phyloP scores from a whole-genome alignment of 371 early-diverging fungal genomes.

The Capillidium rhysosporum region DNA sequence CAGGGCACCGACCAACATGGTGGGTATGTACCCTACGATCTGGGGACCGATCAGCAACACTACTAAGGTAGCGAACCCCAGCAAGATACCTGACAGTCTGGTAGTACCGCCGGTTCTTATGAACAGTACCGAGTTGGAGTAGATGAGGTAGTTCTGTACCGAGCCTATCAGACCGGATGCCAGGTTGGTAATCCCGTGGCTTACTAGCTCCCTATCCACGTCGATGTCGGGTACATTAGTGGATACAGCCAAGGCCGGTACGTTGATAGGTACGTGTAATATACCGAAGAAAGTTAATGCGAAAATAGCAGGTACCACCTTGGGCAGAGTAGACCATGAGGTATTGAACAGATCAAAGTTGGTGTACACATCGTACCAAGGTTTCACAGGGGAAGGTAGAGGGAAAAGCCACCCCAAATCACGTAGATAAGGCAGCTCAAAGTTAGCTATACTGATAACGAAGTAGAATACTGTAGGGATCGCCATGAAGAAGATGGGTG shows the following conservation, averaged over 20 bases:
- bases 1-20: conserved; percentile 75
- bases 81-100: conserved; percentile 63
- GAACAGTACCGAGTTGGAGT: conserved; percentile 78
- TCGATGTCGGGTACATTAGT: conserved; percentile 68
- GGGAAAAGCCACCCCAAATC: conserved; percentile 72
- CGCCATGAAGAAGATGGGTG: conserved; percentile 64
- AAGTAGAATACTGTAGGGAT: conserved; percentile 65
- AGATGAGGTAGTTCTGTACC: conserved; percentile 75
- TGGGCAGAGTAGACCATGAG: conserved; percentile 53
- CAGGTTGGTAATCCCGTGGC: conserved; percentile 81
- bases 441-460: conserved; percentile 24
- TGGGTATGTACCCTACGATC: conserved; percentile 80
- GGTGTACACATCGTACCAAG: conserved; percentile 75
- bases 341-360: conserved; percentile 46
- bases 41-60: conserved; percentile 68
- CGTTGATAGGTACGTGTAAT: conserved; percentile 86
- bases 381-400: conserved; percentile 40
- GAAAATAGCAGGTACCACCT: conserved; percentile 73
- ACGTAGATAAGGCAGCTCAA: conserved; percentile 43
- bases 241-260: conserved; percentile 81
- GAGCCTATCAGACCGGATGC: conserved; percentile 54
- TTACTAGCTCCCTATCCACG: conserved; percentile 81
- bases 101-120: conserved; percentile 81
- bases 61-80: conserved; percentile 50
- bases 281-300: conserved; percentile 88